These are phyloP conservation scores for Aegilops umbellulata DNA, from an alignment of 176 grass and related monocot species.

Conservation along the genomic window DNA sequence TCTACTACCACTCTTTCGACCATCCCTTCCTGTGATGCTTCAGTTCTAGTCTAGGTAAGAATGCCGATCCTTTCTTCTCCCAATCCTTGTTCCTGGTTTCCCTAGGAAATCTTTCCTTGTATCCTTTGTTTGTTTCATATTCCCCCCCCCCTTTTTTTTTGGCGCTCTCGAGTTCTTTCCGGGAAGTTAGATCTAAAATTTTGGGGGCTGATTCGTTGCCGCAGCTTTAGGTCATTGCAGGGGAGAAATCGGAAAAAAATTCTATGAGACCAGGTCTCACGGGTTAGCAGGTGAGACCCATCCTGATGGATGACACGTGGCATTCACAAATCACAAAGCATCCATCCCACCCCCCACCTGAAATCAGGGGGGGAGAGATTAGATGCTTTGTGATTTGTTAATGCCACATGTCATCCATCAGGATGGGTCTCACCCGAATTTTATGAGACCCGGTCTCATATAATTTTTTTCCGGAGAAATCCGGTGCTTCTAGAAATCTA, in stretches of 20 bases:
- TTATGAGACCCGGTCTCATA: too few species aligned
- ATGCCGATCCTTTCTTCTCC: slow-evolving; percentile 5
- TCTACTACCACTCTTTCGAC: background rate
- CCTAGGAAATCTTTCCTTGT: background rate
- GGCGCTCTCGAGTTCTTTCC: background rate
- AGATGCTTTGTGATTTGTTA: too few species aligned
- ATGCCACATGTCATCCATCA: too few species aligned
- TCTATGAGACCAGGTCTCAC: too few species aligned
- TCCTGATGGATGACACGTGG: too few species aligned
- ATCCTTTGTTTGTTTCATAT: background rate
- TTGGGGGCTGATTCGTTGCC: background rate
- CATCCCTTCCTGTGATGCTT: slow-evolving; percentile 36
- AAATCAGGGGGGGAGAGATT: too few species aligned
- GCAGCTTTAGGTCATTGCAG: background rate
- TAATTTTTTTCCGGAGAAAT: too few species aligned
- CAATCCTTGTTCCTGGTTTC: background rate
- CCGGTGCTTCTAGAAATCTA: background rate
- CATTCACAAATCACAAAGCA: too few species aligned
- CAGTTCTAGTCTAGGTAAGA: slow-evolving; percentile 42
- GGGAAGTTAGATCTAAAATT: background rate
- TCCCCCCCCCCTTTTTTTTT: rapidly evolving
- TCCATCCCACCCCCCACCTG: too few species aligned
- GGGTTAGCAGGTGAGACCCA: too few species aligned
- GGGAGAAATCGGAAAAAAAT: too few species aligned
- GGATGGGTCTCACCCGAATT: too few species aligned